These are phyloP conservation scores for Globisporangium cystogenes DNA, from an alignment of 352 stramenopile genomes.

Conservation along the genomic window DNA sequence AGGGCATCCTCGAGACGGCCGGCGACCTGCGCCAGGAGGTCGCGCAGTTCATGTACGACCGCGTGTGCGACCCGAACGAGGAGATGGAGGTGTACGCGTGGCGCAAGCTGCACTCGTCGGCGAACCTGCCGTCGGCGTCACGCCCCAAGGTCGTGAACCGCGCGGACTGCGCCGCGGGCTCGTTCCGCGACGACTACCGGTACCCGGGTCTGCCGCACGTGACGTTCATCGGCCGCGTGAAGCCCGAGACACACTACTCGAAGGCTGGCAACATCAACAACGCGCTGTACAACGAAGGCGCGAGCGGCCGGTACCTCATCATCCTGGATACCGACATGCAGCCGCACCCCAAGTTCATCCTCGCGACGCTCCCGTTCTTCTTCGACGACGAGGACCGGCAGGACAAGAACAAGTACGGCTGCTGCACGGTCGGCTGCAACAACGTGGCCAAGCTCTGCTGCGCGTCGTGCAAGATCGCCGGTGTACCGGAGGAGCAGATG, in stretches of 20 bases:
- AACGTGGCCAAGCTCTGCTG: conserved; percentile 85
- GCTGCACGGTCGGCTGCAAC: conserved; percentile 65
- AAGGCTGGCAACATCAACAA: conserved; percentile 92
- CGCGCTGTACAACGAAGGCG: conserved; percentile 83
- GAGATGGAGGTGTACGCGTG: conserved; percentile 86
- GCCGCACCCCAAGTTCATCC: conserved; percentile 78
- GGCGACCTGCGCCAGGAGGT: conserved; percentile 80
- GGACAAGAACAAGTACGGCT: conserved; percentile 62
- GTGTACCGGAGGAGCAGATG: conserved; percentile 79
- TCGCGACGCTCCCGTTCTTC: conserved; percentile 81
- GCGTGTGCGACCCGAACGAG: conserved; percentile 80
- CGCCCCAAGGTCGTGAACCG: conserved; percentile 70
- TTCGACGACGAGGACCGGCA: conserved; percentile 79
- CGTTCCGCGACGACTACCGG: conserved; percentile 82
- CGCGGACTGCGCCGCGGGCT: conserved; percentile 66
- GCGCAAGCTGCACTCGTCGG: conserved; percentile 81
- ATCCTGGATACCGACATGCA: conserved; percentile 86
- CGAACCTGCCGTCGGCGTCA: conserved; percentile 66
- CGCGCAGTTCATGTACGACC: conserved; percentile 87
- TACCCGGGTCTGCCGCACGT: conserved; percentile 79
- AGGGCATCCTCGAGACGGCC: conserved; percentile 50
- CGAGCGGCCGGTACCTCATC: conserved; percentile 72
- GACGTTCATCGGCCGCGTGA: conserved; percentile 74
- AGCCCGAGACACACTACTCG: conserved; percentile 70
- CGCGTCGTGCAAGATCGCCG: conserved; percentile 77